These are phyloP conservation scores for Microsporum audouinii DNA, from an alignment of 2,329 filamentous ascomycete species.

Conservation along the genomic window DNA sequence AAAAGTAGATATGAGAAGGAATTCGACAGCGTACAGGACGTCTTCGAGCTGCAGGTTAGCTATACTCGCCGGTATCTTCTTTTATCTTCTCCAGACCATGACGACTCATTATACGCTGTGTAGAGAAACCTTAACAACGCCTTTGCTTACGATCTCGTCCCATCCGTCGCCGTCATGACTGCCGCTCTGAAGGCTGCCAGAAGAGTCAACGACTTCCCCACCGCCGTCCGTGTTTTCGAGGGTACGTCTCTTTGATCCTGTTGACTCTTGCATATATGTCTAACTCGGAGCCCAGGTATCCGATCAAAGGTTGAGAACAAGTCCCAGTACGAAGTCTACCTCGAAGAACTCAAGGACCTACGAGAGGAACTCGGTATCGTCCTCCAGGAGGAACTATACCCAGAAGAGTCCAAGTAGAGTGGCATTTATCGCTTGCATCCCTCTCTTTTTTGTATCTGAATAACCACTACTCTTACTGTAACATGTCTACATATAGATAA, in stretches of 20 bases:
- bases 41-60: slow-evolving; percentile 97
- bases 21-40: slow-evolving; percentile 93
- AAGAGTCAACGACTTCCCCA: slow-evolving; percentile 96
- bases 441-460: background rate
- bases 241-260: slow-evolving; percentile 46
- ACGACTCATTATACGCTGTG: slow-evolving; percentile 1
- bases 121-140: slow-evolving; percentile 97
- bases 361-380: slow-evolving; percentile 86
- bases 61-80: slow-evolving; percentile 5
- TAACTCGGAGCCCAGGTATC: slow-evolving; percentile 52
- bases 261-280: slow-evolving; percentile 10
- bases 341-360: slow-evolving; percentile 82
- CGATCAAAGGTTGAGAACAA: slow-evolving; percentile 99
- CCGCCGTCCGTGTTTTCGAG: slow-evolving; percentile 96
- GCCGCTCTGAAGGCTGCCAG: slow-evolving; percentile 88
- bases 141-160: slow-evolving; percentile 99
- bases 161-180: slow-evolving; percentile 77
- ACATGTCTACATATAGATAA: slow-evolving; percentile 1
- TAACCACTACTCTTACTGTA: slow-evolving; percentile 1
- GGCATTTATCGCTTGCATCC: background rate
- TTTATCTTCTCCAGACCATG: background rate
- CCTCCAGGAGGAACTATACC: slow-evolving; percentile 88
- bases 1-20: slow-evolving; percentile 89
- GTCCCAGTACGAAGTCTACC: slow-evolving; percentile 90
- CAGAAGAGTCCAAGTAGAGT: slow-evolving; percentile 38